Base-by-base conservation (phyloP, 2,329 filamentous ascomycete genomes). In the Leptographium procerum region DNA sequence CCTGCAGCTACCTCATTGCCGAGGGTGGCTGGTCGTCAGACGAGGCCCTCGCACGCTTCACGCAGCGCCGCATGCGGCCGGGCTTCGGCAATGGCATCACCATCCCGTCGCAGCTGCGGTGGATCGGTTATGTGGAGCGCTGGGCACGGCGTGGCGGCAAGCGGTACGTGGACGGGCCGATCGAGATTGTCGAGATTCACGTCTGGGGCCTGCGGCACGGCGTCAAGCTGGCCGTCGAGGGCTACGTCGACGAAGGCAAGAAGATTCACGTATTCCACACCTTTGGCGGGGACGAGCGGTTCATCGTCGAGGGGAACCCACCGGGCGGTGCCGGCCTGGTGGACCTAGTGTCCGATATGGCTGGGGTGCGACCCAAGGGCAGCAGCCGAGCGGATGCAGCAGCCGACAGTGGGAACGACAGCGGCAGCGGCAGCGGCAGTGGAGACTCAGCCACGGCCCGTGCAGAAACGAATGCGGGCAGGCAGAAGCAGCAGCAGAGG, bases 81-180 rank as follows among this genome's bases (percentile, higher is more conserved):
- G 85, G 86, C 22, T 97, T 96, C 68, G 92, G 61, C 34, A 81
- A 85, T 2, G 94, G 94, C 4, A 87, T 99, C 28, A 94, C 88
- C 36, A 99, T 99, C 52, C 91, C 91, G 0, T 96, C 90, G 64
- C 94, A 99, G 71, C 71, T 95, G 60, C 81, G 94, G 11, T 96
- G 89, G 82, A 79, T 99, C 22, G 79, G 80, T 33, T 99, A 99
- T 68, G 89, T 96, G 11, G 88, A 96, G 66, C 82, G 88, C 14
- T 96, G 92, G 92, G 81, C 88, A 2, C 72, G 83, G 57, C 51
- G 55, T 3, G 73, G 82, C 31, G 83, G 80, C 22, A 95, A 95
- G 72, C 79, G 80, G 57, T 99, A 97, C 66, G 75, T 89, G 9
- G 92, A 97, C 67, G 77, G 88, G 22, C 82, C 86, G 53, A 80